Evolutionary conservation across 148 eudicot species (phyloP).

Genomic region (Nepenthes mirabilis): DNA sequence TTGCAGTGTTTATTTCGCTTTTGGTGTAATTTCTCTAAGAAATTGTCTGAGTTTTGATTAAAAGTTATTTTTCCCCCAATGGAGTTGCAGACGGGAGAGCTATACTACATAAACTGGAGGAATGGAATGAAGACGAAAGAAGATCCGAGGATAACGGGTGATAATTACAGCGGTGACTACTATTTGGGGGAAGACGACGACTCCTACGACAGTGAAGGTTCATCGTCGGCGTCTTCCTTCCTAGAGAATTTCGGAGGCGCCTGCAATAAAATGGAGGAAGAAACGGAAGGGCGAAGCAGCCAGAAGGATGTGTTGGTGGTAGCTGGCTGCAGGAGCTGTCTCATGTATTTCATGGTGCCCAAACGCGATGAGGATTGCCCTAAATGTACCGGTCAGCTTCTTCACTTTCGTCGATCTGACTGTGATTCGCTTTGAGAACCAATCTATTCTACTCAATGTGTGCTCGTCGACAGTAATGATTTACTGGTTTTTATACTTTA

Average conservation of each 20-base stretch:
- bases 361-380: constrained; percentile 63
- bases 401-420: constrained; percentile 48
- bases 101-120: constrained; percentile 84
- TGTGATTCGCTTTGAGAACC: not conserved
- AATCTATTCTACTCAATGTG: too few species aligned
- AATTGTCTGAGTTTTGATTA: not conserved
- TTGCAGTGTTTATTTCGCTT: too few species aligned
- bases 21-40: not conserved
- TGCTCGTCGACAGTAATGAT: too few species aligned
- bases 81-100: constrained; percentile 62
- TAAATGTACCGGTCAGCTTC: constrained; percentile 81
- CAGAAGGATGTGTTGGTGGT: constrained; percentile 47
- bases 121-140: constrained; percentile 63
- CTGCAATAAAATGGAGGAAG: constrained; percentile 2
- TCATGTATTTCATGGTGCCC: constrained; percentile 94
- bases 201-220: constrained; percentile 46
- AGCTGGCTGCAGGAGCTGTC: constrained; percentile 84
- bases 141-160: constrained; percentile 38
- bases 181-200: constrained; percentile 20
- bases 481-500: too few species aligned
- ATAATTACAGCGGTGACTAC: constrained; percentile 10
- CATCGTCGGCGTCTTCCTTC: constrained; percentile 23
- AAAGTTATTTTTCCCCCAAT: not conserved
- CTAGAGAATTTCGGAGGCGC: constrained; percentile 8
- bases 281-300: not conserved